These are phyloP conservation scores for Apiotrichum akiyoshidainum DNA, from an alignment of 1,284 basidiomycete genomes.

Conservation along the genomic window DNA sequence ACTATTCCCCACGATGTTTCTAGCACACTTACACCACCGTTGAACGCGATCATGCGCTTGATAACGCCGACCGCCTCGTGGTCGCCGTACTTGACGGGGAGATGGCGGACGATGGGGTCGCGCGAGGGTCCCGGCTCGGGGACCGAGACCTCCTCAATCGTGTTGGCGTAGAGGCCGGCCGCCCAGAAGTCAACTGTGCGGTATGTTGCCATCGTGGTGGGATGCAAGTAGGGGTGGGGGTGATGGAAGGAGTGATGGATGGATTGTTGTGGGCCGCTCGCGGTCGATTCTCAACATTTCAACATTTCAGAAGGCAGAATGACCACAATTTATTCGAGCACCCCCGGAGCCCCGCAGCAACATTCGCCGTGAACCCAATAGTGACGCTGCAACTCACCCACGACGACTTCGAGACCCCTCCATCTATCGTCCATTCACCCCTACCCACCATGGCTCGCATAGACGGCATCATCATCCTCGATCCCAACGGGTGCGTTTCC, in stretches of 20 bases:
- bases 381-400: background rate
- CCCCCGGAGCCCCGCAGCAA: background rate
- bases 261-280: too few species aligned
- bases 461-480: constrained; percentile 86
- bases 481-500: constrained; percentile 65
- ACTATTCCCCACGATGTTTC: background rate
- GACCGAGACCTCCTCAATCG: constrained; percentile 45
- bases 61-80: constrained; percentile 33
- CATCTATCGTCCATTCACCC: background rate
- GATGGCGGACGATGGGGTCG: constrained; percentile 43
- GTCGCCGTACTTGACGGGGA: constrained; percentile 41
- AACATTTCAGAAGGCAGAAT: background rate
- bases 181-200: constrained; percentile 43
- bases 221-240: background rate
- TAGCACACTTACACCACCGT: constrained; percentile 16
- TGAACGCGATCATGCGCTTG: constrained; percentile 31
- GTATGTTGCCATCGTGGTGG: constrained; percentile 16
- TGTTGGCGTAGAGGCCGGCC: constrained; percentile 45
- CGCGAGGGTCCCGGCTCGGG: constrained; percentile 28
- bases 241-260: constrained; percentile 3
- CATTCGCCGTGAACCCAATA: background rate
- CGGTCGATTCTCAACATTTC: background rate
- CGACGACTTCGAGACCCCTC: background rate
- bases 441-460: constrained; percentile 53
- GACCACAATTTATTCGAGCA: background rate